phyloP scores from a whole-genome alignment of 306 rosid species.

The Prosopis cineraria region DNA sequence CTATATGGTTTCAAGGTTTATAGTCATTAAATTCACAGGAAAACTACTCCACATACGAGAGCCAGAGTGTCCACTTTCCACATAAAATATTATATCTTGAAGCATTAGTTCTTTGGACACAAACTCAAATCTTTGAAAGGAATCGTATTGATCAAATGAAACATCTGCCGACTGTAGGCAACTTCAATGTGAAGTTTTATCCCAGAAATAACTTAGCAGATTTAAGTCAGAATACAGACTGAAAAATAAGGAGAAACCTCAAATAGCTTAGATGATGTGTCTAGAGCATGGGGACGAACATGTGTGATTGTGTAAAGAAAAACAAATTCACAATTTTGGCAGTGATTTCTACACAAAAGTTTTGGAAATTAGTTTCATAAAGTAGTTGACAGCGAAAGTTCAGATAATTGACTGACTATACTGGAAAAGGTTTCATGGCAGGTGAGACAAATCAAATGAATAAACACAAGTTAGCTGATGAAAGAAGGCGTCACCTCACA shows the following conservation, averaged over 20 bases:
- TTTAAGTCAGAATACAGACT: no score
- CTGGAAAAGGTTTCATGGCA: neutral
- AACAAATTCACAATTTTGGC: neutral
- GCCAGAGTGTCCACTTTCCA: no score
- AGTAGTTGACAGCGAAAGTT: neutral
- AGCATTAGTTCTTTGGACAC: no score
- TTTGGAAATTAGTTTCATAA: neutral
- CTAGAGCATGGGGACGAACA: no score
- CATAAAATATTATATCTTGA: no score
- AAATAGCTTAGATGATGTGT: neutral
- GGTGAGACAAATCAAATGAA: constrained; percentile 1
- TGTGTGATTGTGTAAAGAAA: neutral
- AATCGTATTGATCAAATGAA: no score
- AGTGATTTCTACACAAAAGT: neutral
- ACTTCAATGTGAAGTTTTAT: no score
- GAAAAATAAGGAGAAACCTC: neutral
- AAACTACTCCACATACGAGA: neutral
- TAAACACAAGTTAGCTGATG: neutral
- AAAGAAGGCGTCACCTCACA: constrained; percentile 63
- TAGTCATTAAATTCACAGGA: neutral
- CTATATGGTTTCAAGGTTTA: neutral
- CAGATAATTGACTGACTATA: neutral
- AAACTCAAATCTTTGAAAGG: no score
- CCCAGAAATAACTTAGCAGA: neutral
- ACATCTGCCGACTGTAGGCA: no score